These are phyloP conservation scores for Claviceps purpurea DNA, from an alignment of 2,329 filamentous ascomycete species.

Conservation along the genomic window DNA sequence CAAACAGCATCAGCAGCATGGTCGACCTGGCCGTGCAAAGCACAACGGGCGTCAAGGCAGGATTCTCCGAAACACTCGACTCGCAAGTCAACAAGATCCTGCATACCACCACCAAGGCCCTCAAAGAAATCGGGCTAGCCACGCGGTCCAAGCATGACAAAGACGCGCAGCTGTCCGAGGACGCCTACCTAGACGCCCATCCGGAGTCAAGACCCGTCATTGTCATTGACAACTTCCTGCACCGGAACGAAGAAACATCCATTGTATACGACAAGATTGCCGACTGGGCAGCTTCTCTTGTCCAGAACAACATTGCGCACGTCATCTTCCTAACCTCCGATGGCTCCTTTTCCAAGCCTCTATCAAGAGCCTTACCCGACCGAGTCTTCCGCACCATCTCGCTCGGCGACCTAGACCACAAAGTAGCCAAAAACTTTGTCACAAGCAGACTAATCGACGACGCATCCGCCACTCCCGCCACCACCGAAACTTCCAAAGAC, in stretches of 20 bases:
- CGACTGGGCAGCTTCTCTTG: conserved; percentile 79
- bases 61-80: conserved; percentile 86
- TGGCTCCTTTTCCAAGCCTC: conserved; percentile 72
- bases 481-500: conserved; percentile 12
- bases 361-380: conserved; percentile 79
- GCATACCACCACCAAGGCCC: conserved; percentile 65
- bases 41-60: conserved; percentile 85
- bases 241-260: conserved; percentile 53
- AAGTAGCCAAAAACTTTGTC: conserved; percentile 84
- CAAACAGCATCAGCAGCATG: conserved; percentile 87
- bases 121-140: conserved; percentile 65
- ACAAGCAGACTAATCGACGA: conserved; percentile 58
- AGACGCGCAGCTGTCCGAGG: conserved; percentile 59
- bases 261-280: conserved; percentile 69
- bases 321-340: conserved; percentile 91
- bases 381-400: conserved; percentile 79
- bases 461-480: conserved; percentile 14
- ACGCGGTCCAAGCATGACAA: conserved; percentile 58
- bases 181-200: conserved; percentile 82
- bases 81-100: conserved; percentile 81
- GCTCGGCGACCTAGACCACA: conserved; percentile 72
- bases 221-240: conserved; percentile 82
- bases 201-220: conserved; percentile 73
- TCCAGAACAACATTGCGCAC: conserved; percentile 79
- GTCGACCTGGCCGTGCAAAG: conserved; percentile 86